phyloP scores from a whole-genome alignment of 805 yeast genomes.

The Saccharomyces paradoxus region DNA sequence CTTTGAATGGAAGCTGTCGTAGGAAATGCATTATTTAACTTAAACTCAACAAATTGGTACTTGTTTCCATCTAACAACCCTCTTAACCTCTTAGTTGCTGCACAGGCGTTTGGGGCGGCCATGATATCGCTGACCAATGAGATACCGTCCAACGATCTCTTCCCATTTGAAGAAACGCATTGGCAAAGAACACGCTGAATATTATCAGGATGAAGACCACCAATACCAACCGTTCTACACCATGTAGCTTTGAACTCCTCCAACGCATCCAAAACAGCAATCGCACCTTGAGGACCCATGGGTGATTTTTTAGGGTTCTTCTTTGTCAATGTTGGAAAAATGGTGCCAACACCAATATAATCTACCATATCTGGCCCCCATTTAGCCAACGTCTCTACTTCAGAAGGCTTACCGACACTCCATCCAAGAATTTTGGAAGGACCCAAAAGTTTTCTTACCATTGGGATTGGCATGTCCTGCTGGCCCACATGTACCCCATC shows the following conservation, averaged over 20 bases:
- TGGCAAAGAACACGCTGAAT: constrained; percentile 49
- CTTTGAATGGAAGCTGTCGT: constrained; percentile 4
- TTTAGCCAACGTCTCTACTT: constrained; percentile 31
- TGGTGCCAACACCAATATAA: constrained; percentile 79
- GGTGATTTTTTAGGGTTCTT: constrained; percentile 44
- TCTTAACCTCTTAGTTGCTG: constrained; percentile 39
- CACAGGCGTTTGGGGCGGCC: constrained; percentile 48
- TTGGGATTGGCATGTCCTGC: constrained; percentile 58
- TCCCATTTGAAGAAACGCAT: constrained; percentile 37
- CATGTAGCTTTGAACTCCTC: constrained; percentile 27
- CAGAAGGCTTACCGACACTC: constrained; percentile 54
- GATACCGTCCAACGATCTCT: constrained; percentile 58
- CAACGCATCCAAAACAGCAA: constrained; percentile 44
- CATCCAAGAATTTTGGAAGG: constrained; percentile 72
- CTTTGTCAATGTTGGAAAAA: constrained; percentile 69
- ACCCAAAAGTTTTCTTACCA: constrained; percentile 60
- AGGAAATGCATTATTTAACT: neutral
- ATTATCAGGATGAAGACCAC: constrained; percentile 65
- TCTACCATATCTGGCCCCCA: constrained; percentile 42
- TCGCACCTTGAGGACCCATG: constrained; percentile 64
- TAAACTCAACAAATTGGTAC: constrained; percentile 12
- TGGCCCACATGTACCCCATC: constrained; percentile 94
- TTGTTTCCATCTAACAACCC: constrained; percentile 13
- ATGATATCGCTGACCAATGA: constrained; percentile 84
- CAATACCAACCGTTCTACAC: constrained; percentile 66